Conservation (phyloP, 106 monocot species). For the Dendrobium officinale region DNA sequence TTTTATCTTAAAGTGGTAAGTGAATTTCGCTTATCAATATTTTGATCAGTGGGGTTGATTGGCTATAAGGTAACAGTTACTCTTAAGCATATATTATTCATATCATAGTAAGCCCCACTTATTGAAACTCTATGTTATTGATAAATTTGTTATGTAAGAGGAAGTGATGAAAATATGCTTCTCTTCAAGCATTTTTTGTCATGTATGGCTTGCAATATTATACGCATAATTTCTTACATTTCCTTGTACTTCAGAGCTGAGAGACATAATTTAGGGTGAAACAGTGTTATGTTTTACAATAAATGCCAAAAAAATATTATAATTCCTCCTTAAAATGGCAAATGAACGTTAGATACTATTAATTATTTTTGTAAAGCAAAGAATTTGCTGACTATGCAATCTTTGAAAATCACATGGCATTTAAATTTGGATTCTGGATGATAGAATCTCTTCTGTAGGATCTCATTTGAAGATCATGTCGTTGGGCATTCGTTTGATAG, state of each 20-base stretch:
- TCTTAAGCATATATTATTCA: neutral
- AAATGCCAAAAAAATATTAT: neutral
- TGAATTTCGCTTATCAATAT: constrained; percentile 59
- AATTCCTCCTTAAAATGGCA: no score
- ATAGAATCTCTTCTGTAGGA: no score
- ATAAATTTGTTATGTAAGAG: neutral
- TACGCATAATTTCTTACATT: neutral
- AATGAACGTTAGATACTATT: no score
- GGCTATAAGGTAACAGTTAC: constrained; percentile 74
- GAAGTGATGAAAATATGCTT: neutral
- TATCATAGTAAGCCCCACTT: neutral
- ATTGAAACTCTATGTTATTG: neutral
- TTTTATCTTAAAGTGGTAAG: constrained; percentile 82
- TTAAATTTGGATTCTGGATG: no score
- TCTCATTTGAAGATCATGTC: no score
- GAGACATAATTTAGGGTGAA: neutral
- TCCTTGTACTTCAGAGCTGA: neutral
- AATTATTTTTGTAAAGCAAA: no score
- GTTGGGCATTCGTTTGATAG: no score
- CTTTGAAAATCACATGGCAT: no score
- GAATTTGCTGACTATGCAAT: no score
- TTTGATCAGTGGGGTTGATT: constrained; percentile 68
- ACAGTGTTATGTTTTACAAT: neutral
- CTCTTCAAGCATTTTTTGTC: neutral
- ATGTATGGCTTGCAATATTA: neutral